Evolutionary conservation across 2,329 filamentous ascomycete species (phyloP), one percentile per base, ranked within the genome.

Genomic region (Claviceps pazoutovae): DNA sequence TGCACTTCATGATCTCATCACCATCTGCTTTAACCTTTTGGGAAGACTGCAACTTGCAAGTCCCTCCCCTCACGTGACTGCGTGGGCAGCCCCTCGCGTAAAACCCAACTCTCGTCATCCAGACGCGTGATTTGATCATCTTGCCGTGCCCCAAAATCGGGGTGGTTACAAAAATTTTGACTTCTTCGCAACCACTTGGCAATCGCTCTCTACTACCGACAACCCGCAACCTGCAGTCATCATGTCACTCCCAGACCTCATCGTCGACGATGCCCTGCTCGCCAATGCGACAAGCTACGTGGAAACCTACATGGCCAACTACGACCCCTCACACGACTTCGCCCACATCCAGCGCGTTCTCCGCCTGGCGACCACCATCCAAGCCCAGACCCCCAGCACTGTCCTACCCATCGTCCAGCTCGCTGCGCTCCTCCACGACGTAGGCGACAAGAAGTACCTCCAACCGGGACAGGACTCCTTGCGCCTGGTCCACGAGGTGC

Each of bases 321-420:
- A 88, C 68, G 90, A 96, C 68, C 81, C 81, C 49, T 95, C 88
- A 2, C 90, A 96, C 71, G 88, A 95, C 71, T 94, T 87, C 72
- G 73, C 79, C 52, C 90, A 96, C 66, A 86, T 95, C 61, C 72
- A 81, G 56, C 84, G 90, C 50, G 89, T 96, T 21, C 70, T 89
- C 21, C 75, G 77, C n/a, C 78, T 93, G 38, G 79, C 88, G 6
- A 79, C 79, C 46, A 71, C 76, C 58, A 84, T 89, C 56, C 74
- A 86, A 53, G 61, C 71, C 48, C 64, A 67, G 42, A 76, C 82
- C 50, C 66, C 62, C 51, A 58, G 52, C 49, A 64, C 60, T 8
- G 52, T 58, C 30, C 69, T 68, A 4, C 69, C 72, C 11, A 66
- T 82, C 26, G 73, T 93, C 56, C 79, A 79, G 30, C 80, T 94